These are phyloP conservation scores for Venturiaceae sp. DNA, from an alignment of 2,329 filamentous ascomycete genomes.

Conservation along the genomic window DNA sequence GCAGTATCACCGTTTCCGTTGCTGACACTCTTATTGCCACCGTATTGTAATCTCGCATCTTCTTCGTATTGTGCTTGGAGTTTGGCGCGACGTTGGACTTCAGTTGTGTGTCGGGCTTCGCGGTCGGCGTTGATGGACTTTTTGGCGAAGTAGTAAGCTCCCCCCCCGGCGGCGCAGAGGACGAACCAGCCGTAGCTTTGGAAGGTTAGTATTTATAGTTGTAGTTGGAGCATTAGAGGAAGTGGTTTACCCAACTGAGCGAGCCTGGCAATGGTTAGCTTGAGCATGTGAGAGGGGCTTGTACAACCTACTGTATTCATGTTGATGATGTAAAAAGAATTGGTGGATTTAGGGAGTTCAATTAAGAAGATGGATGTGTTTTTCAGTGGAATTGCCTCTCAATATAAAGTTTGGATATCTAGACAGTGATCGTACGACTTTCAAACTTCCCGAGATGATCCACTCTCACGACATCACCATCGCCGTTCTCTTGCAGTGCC, in stretches of 20 bases:
- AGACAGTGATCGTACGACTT: not conserved
- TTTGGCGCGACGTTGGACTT: not conserved
- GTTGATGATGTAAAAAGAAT: not conserved
- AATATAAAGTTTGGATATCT: not conserved
- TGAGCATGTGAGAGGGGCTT: not conserved
- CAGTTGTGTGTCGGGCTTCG: not conserved
- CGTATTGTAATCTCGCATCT: constrained; percentile 2
- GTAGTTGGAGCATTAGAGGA: not conserved
- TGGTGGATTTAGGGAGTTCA: not conserved
- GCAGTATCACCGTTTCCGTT: constrained; percentile 11
- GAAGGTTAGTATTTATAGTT: not conserved
- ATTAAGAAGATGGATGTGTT: not conserved
- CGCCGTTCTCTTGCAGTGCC: not conserved
- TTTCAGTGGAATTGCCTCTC: not conserved
- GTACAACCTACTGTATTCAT: constrained; percentile 9
- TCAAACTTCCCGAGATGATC: not conserved
- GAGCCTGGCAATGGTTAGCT: constrained; percentile 30
- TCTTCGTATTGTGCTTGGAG: constrained; percentile 12
- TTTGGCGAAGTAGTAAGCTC: constrained; percentile 95
- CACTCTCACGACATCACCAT: not conserved
- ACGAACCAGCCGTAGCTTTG: constrained; percentile 83
- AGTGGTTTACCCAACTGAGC: constrained; percentile 44
- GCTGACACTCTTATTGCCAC: constrained; percentile 11
- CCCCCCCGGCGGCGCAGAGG: constrained; percentile 76
- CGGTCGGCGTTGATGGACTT: constrained; percentile 87